Percentiles rank a stretch among this genome's conserved stretches.
Conservation (phyloP, 176 grass and related monocot species). For the Musa schizocarpa region DNA sequence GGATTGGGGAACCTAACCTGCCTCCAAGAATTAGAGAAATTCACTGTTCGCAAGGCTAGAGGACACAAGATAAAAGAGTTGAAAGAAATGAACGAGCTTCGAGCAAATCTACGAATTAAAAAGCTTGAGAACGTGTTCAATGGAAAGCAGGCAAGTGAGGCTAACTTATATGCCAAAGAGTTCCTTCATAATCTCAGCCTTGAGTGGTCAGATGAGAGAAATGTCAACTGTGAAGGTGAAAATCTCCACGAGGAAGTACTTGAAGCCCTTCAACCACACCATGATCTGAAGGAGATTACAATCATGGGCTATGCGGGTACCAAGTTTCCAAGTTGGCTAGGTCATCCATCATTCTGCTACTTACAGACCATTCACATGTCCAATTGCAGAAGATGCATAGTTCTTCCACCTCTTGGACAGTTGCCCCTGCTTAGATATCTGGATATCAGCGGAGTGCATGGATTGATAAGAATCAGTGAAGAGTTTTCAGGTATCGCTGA, state of each 20-base stretch:
- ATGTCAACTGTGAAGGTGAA: conserved; percentile 15
- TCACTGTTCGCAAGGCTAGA: conserved; percentile 26
- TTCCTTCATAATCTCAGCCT: conserved; percentile 27
- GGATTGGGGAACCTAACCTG: conserved; percentile 46
- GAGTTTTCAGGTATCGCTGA: conserved; percentile 37
- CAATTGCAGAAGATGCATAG: conserved; percentile 26
- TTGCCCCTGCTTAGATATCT: conserved; percentile 51
- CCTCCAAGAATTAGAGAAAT: conserved; percentile 66
- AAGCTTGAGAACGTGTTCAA: conserved; percentile 45
- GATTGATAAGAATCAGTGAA: conserved; percentile 34
- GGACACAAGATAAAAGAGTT: conserved; percentile 43
- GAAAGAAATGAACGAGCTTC: conserved; percentile 49
- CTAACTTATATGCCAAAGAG: conserved; percentile 44
- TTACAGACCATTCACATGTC: conserved; percentile 46
- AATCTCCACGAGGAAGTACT: conserved; percentile 26
- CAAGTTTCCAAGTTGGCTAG: conserved; percentile 37
- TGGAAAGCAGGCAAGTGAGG: conserved; percentile 37
- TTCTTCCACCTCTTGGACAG: conserved; percentile 52
- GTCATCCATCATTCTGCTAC: conserved; percentile 36
- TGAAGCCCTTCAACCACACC: conserved; percentile 52
- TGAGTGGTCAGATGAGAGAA: conserved; percentile 36
- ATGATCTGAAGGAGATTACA: conserved; percentile 37
- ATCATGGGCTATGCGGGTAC: conserved; percentile 41
- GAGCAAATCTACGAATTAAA: conserved; percentile 42
- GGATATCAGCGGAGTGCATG: conserved; percentile 40